Conservation (phyloP, 169 alveolate genomes). For the Cryptosporidium ubiquitum region DNA sequence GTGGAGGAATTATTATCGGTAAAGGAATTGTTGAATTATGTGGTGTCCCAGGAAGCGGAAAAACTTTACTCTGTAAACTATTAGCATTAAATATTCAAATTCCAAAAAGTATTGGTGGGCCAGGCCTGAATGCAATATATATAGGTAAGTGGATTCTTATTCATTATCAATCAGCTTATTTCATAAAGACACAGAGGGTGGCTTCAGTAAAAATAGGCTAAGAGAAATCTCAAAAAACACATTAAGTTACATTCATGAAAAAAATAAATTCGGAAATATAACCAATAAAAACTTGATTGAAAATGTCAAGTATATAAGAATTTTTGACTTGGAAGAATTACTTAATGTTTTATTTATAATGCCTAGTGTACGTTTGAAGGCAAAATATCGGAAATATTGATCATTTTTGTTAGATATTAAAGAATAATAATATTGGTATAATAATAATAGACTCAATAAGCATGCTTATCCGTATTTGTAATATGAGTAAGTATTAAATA, state of each 20-base stretch:
- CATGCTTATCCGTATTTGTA: constrained; percentile 62
- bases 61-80: constrained; percentile 45
- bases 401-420: constrained; percentile 21
- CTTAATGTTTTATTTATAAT: neutral
- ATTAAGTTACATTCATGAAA: constrained; percentile 3
- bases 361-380: constrained; percentile 25
- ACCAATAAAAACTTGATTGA: constrained; percentile 2
- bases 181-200: constrained; percentile 46
- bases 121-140: constrained; percentile 54
- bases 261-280: neutral
- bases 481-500: constrained; percentile 15
- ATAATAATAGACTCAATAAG: constrained; percentile 71
- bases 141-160: constrained; percentile 15
- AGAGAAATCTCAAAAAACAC: constrained; percentile 40
- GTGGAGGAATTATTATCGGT: constrained; percentile 70
- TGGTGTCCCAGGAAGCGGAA: constrained; percentile 68
- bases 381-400: neutral
- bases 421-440: constrained; percentile 36
- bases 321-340: constrained; percentile 55
- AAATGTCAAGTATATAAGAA: constrained; percentile 30
- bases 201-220: constrained; percentile 41
- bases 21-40: constrained; percentile 69
- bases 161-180: neutral
- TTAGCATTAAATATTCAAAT: constrained; percentile 65
- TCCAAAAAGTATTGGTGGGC: constrained; percentile 70